Evolutionary conservation across 495 filamentous ascomycete genomes (phyloP).

Genomic region (Penicillium psychrofluorescens): DNA sequence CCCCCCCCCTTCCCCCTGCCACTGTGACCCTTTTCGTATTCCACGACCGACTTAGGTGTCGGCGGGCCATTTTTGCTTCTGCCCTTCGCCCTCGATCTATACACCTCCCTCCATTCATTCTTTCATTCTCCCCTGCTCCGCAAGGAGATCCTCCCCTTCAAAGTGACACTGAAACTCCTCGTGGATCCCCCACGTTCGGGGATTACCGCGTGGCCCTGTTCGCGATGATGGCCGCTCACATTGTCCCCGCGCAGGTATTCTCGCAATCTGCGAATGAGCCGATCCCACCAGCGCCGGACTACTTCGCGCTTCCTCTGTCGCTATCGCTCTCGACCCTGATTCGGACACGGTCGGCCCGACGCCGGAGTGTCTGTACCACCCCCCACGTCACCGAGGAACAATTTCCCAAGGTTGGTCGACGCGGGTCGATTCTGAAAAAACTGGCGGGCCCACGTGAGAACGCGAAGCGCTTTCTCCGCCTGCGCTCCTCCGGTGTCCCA

Average conservation of each 20-base stretch:
- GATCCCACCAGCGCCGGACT: conserved; percentile 12
- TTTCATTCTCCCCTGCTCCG: too few species aligned
- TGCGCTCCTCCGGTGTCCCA: conserved; percentile 24
- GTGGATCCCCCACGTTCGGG: too few species aligned
- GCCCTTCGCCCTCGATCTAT: too few species aligned
- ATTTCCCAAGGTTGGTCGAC: conserved; percentile 21
- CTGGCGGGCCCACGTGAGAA: conserved; percentile 43
- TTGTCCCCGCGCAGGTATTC: conserved; percentile 21
- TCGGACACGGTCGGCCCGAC: conserved; percentile 19
- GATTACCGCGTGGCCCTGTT: not conserved
- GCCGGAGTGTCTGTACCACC: conserved; percentile 10
- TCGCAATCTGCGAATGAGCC: conserved; percentile 17
- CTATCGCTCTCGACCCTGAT: conserved; percentile 19
- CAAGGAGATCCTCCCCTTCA: too few species aligned
- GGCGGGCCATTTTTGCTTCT: too few species aligned
- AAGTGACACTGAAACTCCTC: too few species aligned
- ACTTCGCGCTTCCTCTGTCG: conserved; percentile 10
- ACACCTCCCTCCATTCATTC: too few species aligned
- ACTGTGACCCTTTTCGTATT: too few species aligned
- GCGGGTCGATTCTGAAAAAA: conserved; percentile 31
- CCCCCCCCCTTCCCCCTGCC: too few species aligned
- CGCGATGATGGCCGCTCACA: conserved; percentile 30
- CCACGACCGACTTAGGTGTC: too few species aligned
- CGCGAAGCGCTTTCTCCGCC: conserved; percentile 43
- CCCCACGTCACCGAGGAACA: conserved; percentile 13